Base-by-base conservation (phyloP, 768 basidiomycete genomes). In the Pleurotus citrinopileatus region DNA sequence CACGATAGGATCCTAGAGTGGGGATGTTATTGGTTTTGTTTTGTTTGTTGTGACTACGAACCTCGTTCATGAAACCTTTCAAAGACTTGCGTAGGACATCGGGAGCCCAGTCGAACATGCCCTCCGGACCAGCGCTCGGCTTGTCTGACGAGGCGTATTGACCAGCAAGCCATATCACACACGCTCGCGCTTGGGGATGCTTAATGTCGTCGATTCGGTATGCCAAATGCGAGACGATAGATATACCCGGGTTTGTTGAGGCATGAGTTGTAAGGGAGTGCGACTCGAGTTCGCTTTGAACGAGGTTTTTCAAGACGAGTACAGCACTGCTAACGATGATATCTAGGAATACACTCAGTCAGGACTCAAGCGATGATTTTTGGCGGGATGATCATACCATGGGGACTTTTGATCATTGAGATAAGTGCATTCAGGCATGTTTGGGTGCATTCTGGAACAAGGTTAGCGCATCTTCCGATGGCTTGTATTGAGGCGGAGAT, bases 81-180 rank as follows among this genome's bases (percentile, higher is more conserved):
- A 84, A 85, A 3, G 82, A 71, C 60, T 87, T 87, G n/a, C 96
- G 75, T 9, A 98, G 70, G 3, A 96, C 82, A 65, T 99, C 97
- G 1, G 96, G 92, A 0, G 86, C 91, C 91, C 91, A 95, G 26
- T 79, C 76, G 3, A 75, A 83, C 6, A 94, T 69, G 13, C 84
- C 85, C 47, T 82, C 79, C 2, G 81, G 74, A 1, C 73, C 67
- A 15, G 68, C 58, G 36, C 60, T 55, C 22, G 61, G 63, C 36
- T 70, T 70, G 15, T 66, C 63, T 4, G 69, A 66, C 12, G 77
- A 76, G 15, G 89, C 82, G 64, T 92, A 92, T 66, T 97, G 93
- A 0, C 96, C 95, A 0, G 94, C 93, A 0, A 98, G 81, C 94
- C 96, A 97, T 22, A 93, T 71, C 1, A 98, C 84, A 60, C 90